These are phyloP conservation scores for Actinomucor elegans DNA, from an alignment of 371 early-diverging fungal species.

Conservation along the genomic window DNA sequence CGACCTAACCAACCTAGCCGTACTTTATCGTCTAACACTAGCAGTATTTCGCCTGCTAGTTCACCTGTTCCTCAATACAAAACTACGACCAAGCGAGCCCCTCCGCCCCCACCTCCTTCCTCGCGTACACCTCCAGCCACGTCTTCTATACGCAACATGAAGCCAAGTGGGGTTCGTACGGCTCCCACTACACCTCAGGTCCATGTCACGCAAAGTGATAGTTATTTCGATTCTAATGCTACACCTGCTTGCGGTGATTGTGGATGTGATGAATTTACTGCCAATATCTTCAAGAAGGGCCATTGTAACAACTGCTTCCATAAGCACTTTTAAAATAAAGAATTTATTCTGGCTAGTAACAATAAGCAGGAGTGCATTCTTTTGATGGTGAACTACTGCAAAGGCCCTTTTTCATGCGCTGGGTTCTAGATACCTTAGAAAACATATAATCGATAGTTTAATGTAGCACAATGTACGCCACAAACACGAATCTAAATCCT, in stretches of 20 bases:
- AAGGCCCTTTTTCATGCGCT: too few species aligned
- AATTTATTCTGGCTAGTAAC: too few species aligned
- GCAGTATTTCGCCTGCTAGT: not conserved
- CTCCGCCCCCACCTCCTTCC: constrained; percentile 13
- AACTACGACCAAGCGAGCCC: not conserved
- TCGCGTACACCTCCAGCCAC: constrained; percentile 8
- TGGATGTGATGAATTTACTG: constrained; percentile 65
- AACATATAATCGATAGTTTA: too few species aligned
- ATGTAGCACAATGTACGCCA: constrained; percentile 4
- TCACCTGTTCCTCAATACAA: constrained; percentile 10
- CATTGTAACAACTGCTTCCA: constrained; percentile 74
- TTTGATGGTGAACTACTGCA: too few species aligned
- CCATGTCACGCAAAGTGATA: not conserved
- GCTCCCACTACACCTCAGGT: constrained; percentile 14
- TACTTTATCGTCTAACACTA: constrained; percentile 2
- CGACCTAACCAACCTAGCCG: constrained; percentile 6
- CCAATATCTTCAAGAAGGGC: constrained; percentile 67
- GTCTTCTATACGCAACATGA: not conserved
- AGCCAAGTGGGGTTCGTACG: not conserved
- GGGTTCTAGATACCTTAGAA: too few species aligned
- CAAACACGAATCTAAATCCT: constrained; percentile 3
- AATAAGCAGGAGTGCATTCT: too few species aligned
- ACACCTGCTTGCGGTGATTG: constrained; percentile 36
- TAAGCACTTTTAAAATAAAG: constrained; percentile 37
- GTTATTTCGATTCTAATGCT: constrained; percentile 7